Evolutionary conservation across 78 protist species (phyloP).

Genomic region (Chrysochromulina parva): DNA sequence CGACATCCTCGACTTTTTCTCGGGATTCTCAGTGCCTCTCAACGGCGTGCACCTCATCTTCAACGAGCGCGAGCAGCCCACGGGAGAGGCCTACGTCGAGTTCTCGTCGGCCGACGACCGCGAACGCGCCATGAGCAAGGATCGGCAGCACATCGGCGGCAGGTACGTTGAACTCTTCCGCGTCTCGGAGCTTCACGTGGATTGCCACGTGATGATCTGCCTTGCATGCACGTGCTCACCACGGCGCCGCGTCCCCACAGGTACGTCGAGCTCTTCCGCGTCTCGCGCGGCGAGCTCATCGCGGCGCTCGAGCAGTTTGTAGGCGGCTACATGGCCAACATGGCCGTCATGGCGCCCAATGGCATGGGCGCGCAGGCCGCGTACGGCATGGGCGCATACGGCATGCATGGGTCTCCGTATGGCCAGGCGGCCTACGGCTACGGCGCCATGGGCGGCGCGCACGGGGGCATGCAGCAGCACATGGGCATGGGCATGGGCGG

Average conservation of each 20-base stretch:
- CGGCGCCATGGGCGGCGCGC: not conserved
- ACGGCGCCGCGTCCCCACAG: too few relatives aligned
- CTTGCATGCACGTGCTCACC: too few relatives aligned
- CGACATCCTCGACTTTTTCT: conserved; percentile 26
- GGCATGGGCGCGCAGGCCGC: not conserved
- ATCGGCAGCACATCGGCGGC: conserved; percentile 15
- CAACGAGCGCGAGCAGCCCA: conserved; percentile 1
- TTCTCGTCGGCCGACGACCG: not conserved
- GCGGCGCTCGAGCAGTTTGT: conserved; percentile 10
- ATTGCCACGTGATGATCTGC: too few relatives aligned
- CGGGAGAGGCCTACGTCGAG: conserved; percentile 35
- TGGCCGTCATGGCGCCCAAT: not conserved
- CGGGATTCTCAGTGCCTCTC: not conserved
- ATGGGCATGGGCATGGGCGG: not conserved
- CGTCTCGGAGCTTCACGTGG: too few relatives aligned
- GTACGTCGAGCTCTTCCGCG: conserved; percentile 40
- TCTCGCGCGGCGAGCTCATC: not conserved
- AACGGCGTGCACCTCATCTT: conserved; percentile 19
- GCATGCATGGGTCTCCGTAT: not conserved
- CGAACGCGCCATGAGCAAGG: not conserved
- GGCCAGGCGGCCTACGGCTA: not conserved
- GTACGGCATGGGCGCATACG: not conserved
- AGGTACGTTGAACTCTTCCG: not conserved
- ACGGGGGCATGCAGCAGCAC: not conserved
- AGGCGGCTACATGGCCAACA: not conserved